phyloP scores from a whole-genome alignment of 768 basidiomycete genomes.

The Clathrus columnatus region DNA sequence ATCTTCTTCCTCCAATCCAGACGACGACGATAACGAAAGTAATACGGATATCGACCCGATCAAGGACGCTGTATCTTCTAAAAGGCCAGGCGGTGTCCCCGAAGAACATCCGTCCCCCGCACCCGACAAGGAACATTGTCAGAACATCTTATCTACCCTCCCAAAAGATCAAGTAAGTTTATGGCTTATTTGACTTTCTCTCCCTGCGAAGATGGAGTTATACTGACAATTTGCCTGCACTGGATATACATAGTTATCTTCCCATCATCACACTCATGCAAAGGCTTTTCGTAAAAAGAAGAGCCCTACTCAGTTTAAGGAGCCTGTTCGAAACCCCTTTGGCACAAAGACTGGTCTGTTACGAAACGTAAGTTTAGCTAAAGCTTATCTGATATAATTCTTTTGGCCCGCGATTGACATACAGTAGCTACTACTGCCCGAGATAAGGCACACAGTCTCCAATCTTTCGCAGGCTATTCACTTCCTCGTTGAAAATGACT shows the following conservation, averaged over 20 bases:
- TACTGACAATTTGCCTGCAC: not conserved
- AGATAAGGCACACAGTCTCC: constrained; percentile 81
- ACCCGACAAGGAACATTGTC: not conserved
- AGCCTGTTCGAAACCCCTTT: constrained; percentile 54
- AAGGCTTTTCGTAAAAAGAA: constrained; percentile 7
- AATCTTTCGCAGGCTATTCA: constrained; percentile 89
- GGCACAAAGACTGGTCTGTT: constrained; percentile 60
- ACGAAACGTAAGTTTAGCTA: constrained; percentile 53
- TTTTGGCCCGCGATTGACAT: constrained; percentile 5
- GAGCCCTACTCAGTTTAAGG: constrained; percentile 37
- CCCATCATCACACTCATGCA: not conserved
- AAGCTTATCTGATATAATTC: not conserved
- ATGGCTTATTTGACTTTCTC: not conserved
- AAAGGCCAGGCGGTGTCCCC: constrained; percentile 10
- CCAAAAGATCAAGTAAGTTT: not conserved
- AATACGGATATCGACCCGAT: constrained; percentile 21
- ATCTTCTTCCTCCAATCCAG: not conserved
- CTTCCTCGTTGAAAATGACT: constrained; percentile 86
- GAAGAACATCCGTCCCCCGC: not conserved
- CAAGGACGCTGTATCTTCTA: constrained; percentile 21
- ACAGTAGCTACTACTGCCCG: constrained; percentile 65
- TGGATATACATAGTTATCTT: not conserved
- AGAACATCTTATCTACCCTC: constrained; percentile 15
- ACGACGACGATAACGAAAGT: constrained; percentile 14
- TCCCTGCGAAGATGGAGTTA: not conserved